phyloP scores from a whole-genome alignment of 352 stramenopile genomes.

The Globisporangium nodosum region DNA sequence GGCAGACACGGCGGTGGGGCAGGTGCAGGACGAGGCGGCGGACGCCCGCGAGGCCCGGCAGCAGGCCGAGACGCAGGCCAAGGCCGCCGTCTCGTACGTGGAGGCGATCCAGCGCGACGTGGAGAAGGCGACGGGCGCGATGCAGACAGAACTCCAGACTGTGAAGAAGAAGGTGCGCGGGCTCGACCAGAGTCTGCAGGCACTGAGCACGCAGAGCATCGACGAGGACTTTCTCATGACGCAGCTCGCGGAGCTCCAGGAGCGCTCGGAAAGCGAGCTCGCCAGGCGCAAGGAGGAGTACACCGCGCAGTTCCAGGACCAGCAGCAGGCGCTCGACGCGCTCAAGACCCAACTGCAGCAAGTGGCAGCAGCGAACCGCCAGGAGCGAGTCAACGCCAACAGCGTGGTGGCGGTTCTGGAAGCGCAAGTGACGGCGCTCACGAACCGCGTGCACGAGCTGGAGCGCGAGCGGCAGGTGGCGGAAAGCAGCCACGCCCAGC shows the following conservation, averaged over 20 bases:
- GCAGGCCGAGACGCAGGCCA: conserved; percentile 8
- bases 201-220: conserved; percentile 17
- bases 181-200: conserved; percentile 22
- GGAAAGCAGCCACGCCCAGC: neutral
- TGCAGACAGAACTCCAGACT: conserved; percentile 11
- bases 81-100: neutral
- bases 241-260: conserved; percentile 41
- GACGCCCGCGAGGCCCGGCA: conserved; percentile 9
- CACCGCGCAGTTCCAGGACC: conserved; percentile 7
- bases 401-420: neutral
- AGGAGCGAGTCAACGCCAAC: neutral
- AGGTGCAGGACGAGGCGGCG: conserved; percentile 21
- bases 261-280: conserved; percentile 44
- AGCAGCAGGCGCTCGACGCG: conserved; percentile 21
- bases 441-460: conserved; percentile 9
- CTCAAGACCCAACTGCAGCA: conserved; percentile 7
- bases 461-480: conserved; percentile 6
- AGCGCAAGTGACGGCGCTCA: conserved; percentile 4
- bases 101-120: conserved; percentile 2
- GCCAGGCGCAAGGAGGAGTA: conserved; percentile 23
- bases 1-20: conserved; percentile 27
- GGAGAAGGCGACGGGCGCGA: neutral
- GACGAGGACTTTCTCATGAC: conserved; percentile 54
- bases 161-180: conserved; percentile 19
- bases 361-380: neutral